Evolutionary conservation across 2,329 filamentous ascomycete genomes (phyloP).

Genomic region (Fusarium duplospermum): DNA sequence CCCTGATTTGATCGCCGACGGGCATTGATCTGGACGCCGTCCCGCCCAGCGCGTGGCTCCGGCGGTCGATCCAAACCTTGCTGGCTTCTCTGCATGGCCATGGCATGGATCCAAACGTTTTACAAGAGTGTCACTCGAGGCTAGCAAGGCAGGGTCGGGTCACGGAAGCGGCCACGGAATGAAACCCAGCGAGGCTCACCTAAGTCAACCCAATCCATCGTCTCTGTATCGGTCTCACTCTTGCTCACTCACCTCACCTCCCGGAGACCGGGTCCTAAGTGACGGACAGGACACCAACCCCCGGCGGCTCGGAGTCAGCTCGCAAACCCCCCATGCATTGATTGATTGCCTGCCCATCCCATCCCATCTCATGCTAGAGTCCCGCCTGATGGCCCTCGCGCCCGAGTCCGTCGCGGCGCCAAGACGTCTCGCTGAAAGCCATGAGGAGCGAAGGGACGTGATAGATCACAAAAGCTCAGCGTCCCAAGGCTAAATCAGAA

Average conservation of each 20-base stretch:
- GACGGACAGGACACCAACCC: background rate
- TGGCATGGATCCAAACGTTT: slow-evolving; percentile 20
- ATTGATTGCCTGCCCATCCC: background rate
- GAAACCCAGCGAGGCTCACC: slow-evolving; percentile 12
- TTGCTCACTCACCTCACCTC: background rate
- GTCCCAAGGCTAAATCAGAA: background rate
- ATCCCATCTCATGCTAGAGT: background rate
- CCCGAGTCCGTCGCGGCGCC: slow-evolving; percentile 18
- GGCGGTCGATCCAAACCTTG: slow-evolving; percentile 30
- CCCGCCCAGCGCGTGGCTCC: slow-evolving; percentile 6
- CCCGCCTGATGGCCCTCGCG: slow-evolving; percentile 10
- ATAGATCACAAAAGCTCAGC: slow-evolving; percentile 20
- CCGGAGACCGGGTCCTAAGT: background rate
- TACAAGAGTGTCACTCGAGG: background rate
- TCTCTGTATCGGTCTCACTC: background rate
- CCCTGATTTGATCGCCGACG: slow-evolving; percentile 11
- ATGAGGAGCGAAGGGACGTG: slow-evolving; percentile 20
- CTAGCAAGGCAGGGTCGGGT: slow-evolving; percentile 1
- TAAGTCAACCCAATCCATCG: background rate
- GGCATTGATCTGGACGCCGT: slow-evolving; percentile 1
- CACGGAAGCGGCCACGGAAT: slow-evolving; percentile 14
- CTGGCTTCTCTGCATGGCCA: slow-evolving; percentile 19
- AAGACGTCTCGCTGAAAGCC: slow-evolving; percentile 21
- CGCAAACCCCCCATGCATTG: background rate
- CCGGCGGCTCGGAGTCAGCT: background rate